Percentiles rank a stretch among this genome's conserved stretches.
These are phyloP conservation scores for Herpetospermum pedunculosum DNA, from an alignment of 306 rosid species.

Conservation along the genomic window DNA sequence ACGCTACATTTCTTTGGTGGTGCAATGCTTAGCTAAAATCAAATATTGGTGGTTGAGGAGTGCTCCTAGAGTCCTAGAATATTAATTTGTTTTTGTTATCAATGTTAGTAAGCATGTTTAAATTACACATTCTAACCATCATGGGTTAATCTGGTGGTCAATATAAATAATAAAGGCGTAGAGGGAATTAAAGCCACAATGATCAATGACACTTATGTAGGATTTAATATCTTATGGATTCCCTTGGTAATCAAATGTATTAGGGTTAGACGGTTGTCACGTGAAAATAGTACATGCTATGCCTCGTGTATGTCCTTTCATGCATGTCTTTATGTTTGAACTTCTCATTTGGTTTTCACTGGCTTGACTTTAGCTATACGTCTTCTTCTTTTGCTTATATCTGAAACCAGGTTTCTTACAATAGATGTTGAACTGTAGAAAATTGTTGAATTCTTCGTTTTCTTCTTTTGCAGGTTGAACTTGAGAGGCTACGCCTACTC, in stretches of 20 bases:
- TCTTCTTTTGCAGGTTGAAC: constrained; percentile 61
- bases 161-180: neutral
- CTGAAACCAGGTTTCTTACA: neutral
- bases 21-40: neutral
- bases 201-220: too few species aligned
- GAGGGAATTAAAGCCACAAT: too few species aligned
- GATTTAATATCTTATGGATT: neutral
- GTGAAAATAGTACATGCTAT: neutral
- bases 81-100: neutral
- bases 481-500: constrained; percentile 89
- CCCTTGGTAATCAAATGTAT: too few species aligned
- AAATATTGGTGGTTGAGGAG: neutral
- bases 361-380: neutral
- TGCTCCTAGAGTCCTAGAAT: neutral
- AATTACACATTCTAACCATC: neutral
- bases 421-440: neutral
- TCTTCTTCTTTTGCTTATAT: too few species aligned
- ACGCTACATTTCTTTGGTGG: neutral
- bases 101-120: neutral
- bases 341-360: neutral
- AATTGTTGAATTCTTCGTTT: neutral
- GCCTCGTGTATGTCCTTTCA: neutral
- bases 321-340: neutral
- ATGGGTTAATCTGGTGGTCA: too few species aligned
- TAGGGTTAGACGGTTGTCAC: neutral